phyloP scores from a whole-genome alignment of 495 filamentous ascomycete species.

The Neurospora cerealis region DNA sequence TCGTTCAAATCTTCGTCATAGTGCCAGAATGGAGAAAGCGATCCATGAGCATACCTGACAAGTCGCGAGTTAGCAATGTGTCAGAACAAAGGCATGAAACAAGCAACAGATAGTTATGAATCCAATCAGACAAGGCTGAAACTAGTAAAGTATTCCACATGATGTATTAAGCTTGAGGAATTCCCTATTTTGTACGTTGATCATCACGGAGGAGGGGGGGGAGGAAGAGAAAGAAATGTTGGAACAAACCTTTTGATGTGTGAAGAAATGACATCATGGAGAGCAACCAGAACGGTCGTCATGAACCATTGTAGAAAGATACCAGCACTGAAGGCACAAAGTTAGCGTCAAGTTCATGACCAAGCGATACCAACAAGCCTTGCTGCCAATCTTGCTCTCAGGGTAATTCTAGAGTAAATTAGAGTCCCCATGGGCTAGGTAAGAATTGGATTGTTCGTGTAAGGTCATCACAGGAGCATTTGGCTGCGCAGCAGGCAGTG shows the following conservation, averaged over 20 bases:
- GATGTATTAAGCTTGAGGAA: constrained; percentile 90
- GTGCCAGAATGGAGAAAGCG: constrained; percentile 36
- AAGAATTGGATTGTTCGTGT: constrained; percentile 76
- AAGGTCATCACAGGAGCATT: constrained; percentile 45
- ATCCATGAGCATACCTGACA: constrained; percentile 48
- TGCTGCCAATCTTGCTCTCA: constrained; percentile 38
- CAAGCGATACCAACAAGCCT: constrained; percentile 1
- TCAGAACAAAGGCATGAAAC: constrained; percentile 18
- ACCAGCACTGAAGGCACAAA: constrained; percentile 13
- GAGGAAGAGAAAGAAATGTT: constrained; percentile 14
- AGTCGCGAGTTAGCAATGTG: constrained; percentile 27
- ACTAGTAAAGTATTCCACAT: constrained; percentile 72
- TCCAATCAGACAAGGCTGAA: constrained; percentile 97
- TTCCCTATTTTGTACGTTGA: constrained; percentile 63
- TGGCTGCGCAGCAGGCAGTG: constrained; percentile 8
- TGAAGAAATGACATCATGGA: not conserved
- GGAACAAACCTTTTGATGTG: constrained; percentile 47
- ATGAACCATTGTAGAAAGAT: not conserved
- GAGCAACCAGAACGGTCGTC: not conserved
- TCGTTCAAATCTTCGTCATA: constrained; percentile 86
- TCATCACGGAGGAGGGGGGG: constrained; percentile 59
- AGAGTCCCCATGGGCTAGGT: constrained; percentile 57
- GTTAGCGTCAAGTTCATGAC: constrained; percentile 11
- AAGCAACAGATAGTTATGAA: constrained; percentile 11
- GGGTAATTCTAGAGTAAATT: constrained; percentile 57